Conservation (phyloP, 768 basidiomycete genomes). For the Baorangia bicolor region DNA sequence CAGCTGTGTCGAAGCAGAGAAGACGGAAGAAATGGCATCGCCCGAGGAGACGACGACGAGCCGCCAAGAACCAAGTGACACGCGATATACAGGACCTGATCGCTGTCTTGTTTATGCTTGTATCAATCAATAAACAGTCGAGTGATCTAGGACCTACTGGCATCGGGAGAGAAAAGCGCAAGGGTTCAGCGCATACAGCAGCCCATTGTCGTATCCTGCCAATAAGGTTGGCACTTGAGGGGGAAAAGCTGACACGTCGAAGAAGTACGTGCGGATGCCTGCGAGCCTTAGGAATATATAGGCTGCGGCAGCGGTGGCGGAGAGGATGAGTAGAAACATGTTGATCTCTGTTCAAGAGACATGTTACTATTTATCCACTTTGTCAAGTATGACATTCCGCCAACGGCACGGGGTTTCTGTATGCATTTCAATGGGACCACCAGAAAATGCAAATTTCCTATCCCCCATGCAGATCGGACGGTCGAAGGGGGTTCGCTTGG, state of each 20-base stretch:
- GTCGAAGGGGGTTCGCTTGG: no score
- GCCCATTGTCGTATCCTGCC: slow-evolving; percentile 16
- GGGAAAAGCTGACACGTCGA: background rate
- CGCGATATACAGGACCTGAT: slow-evolving; percentile 14
- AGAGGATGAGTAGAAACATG: slow-evolving; percentile 1
- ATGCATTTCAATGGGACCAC: no score
- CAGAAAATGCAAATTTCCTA: no score
- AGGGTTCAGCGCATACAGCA: slow-evolving; percentile 16
- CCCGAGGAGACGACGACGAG: slow-evolving; percentile 18
- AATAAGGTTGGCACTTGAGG: slow-evolving; percentile 12
- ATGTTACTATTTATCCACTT: slow-evolving; percentile 3
- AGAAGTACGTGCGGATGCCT: background rate
- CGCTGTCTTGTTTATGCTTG: slow-evolving; percentile 5
- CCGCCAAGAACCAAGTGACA: slow-evolving; percentile 19
- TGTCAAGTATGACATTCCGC: no score
- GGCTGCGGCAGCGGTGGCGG: background rate
- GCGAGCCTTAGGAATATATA: background rate
- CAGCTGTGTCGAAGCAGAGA: background rate
- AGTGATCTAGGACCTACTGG: slow-evolving; percentile 18
- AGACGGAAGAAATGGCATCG: slow-evolving; percentile 11
- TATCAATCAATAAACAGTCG: background rate
- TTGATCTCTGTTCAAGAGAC: background rate
- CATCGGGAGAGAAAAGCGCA: slow-evolving; percentile 15
- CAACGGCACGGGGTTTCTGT: no score
- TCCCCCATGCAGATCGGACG: no score